A percentile compares a stretch with the other conserved stretches of the same genome.
Conservation (phyloP, 2,329 filamentous ascomycete genomes). For the Bipolaris bicolor region DNA sequence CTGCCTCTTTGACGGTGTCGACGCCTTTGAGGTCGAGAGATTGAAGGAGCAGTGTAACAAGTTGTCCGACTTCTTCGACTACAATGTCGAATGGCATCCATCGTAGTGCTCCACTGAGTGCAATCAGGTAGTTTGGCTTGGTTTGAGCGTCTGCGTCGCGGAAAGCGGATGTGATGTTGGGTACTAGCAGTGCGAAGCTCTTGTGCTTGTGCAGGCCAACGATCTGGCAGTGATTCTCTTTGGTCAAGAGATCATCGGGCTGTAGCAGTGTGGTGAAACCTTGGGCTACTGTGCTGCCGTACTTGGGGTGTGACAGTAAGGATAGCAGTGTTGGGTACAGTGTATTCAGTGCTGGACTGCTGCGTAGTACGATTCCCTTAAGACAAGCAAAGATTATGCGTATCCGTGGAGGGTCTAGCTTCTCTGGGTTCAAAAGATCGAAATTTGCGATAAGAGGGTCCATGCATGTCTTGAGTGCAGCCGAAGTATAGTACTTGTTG, state of each 20-base stretch:
- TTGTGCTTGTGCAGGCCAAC: constrained; percentile 69
- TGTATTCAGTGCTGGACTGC: constrained; percentile 53
- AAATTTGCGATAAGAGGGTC: constrained; percentile 46
- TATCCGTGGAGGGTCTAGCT: constrained; percentile 52
- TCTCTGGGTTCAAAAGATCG: constrained; percentile 42
- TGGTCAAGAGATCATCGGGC: constrained; percentile 65
- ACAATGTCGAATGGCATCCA: constrained; percentile 66
- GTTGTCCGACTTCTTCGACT: constrained; percentile 62
- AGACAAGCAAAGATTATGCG: constrained; percentile 65
- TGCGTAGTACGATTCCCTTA: constrained; percentile 65
- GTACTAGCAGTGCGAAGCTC: constrained; percentile 65
- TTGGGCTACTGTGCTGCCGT: constrained; percentile 60
- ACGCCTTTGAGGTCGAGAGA: constrained; percentile 63
- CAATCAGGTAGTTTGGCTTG: constrained; percentile 68
- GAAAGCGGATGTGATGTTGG: constrained; percentile 61
- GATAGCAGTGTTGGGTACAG: constrained; percentile 56
- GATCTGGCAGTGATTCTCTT: constrained; percentile 66
- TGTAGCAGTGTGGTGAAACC: constrained; percentile 66
- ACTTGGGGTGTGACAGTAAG: constrained; percentile 56
- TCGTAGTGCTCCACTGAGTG: constrained; percentile 66
- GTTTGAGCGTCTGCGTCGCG: constrained; percentile 51
- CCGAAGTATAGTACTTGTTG: constrained; percentile 56
- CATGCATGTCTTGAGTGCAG: constrained; percentile 49
- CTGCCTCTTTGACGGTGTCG: constrained; percentile 63
- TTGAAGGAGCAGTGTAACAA: constrained; percentile 67